Evolutionary conservation across 2,329 filamentous ascomycete species (phyloP).

Genomic region (Colletotrichum navitas): DNA sequence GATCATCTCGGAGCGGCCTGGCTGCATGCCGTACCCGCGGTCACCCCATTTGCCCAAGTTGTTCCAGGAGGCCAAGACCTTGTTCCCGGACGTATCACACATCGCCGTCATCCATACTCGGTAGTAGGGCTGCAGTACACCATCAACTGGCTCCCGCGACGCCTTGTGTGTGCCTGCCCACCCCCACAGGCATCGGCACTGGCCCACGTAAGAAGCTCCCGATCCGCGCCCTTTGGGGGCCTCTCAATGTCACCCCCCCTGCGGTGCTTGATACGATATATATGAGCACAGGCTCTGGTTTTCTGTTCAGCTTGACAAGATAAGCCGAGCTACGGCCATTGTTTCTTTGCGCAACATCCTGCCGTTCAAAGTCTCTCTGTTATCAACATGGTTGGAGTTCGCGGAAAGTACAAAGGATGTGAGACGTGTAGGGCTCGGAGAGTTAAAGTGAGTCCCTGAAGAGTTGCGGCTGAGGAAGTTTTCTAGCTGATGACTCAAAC

Average conservation of each 20-base stretch:
- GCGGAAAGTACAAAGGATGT: conserved; percentile 74
- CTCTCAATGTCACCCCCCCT: conserved; percentile 21
- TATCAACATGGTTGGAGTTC: conserved; percentile 69
- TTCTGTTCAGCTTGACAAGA: conserved; percentile 14
- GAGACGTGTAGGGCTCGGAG: conserved; percentile 71
- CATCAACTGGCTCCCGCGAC: conserved; percentile 33
- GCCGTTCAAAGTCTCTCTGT: neutral
- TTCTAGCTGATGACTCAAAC: conserved; percentile 22
- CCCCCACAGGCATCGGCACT: conserved; percentile 25
- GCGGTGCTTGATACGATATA: conserved; percentile 21
- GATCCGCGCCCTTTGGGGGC: conserved; percentile 11
- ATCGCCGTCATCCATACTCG: conserved; percentile 25
- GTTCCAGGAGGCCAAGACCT: conserved; percentile 24
- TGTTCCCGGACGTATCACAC: conserved; percentile 21
- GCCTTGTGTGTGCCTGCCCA: conserved; percentile 23
- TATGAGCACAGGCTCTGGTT: conserved; percentile 21
- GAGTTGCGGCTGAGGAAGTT: conserved; percentile 19
- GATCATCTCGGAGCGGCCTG: conserved; percentile 39
- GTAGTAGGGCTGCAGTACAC: conserved; percentile 41
- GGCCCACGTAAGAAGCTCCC: conserved; percentile 33
- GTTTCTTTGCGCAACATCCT: neutral
- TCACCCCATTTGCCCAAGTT: conserved; percentile 28
- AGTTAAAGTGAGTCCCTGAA: conserved; percentile 63
- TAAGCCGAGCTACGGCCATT: conserved; percentile 16
- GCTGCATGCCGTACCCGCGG: conserved; percentile 38